Evolutionary conservation across 108 stramenopile genomes (phyloP), one percentile per base, ranked within the genome.

Genomic region (Nitzschia inconspicua): DNA sequence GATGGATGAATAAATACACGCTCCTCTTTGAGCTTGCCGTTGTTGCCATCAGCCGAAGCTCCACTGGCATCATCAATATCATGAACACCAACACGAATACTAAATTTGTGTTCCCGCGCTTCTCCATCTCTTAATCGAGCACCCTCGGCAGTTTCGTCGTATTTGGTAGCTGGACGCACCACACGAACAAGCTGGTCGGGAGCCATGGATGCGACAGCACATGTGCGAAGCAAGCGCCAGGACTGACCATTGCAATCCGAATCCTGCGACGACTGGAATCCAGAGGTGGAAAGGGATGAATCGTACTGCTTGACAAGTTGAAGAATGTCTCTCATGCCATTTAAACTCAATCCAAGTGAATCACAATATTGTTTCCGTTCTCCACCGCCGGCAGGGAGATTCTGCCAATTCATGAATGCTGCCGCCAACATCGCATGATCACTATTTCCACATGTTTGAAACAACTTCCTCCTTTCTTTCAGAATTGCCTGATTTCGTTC

Each of bases 1-100:
- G 77, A 75, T 8, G 96, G 96, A 69, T 97, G 96, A 6, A 97
- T 73, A 59, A 94, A 97, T 2, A 95, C 93, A 25, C 88, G 70
- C 51, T 94, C 93, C 61, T 95, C 93, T 31, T 65, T 65, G 1
- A 28, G 50, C 14, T 66, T 64, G 20, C 6, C 26, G 18, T 9
- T 56, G 2, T 25, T 4, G 2, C 16, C 34, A 3, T 59, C 37
- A 8, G 16, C 22, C 19, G 39, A 32, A 23, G 22, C 27, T 11
- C 23, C 44, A 29, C 35, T 32, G 1, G 48, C 55, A 16, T 18
- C 47, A 13, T 59, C 50, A n/a, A n/a, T n/a, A n/a, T n/a, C n/a
- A n/a, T n/a, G n/a, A 16, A 19, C 28, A 47, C 47, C 40, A 2
- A 14, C 11, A 28, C 68, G 83, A 35, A 79, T 74, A 72, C 77